Evolutionary conservation across 1,284 basidiomycete species (phyloP), one percentile per base, ranked within the genome.

Genomic region (Trichosporon sp.): DNA sequence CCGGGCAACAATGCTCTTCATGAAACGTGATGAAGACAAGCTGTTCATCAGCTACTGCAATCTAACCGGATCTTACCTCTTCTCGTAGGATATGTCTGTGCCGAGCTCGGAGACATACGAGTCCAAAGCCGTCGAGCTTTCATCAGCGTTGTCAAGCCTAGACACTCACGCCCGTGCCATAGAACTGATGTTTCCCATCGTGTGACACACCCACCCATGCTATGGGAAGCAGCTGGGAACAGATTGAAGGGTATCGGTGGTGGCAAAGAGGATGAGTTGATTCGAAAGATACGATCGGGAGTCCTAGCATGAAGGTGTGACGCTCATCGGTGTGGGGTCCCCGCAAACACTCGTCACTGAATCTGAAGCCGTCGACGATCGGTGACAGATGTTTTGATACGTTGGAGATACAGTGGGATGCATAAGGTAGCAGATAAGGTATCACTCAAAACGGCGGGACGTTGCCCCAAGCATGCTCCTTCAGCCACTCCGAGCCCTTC

Each of bases 71-170:
- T n/a, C 86, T 64, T 70, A 94, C 94, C 91, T 93, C 85, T 92
- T 91, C 79, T 97, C 95, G 77, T 95, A 96, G 4, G 91, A 87
- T 21, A 96, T 87, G 78, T 96, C 93, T 15, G 87, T 87, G 12
- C 91, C 91, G 9, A 97, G 87, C 79, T 97, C 94, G 6, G 90
- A 87, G 29, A 98, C 90, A 79, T 93, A 95, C 4, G 92, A 93
- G 81, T 95, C 93, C 70, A 95, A 85, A 7, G 92, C 92, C 60
- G 90, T 91, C 23, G 83, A 83, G 72, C 81, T 83, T 65, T 47
- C 29, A 23, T 64, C 63, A 38, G 51, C 31, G 31, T 6, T 29
- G 18, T 35, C 11, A 12, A 1, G 44, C 31, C 32, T 34, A 18
- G 1, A 8, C 3, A 77, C 82, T 78, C 70, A 82, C 80, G 81